phyloP scores from a whole-genome alignment of 805 yeast species.

The Dipodascus geniculatus region DNA sequence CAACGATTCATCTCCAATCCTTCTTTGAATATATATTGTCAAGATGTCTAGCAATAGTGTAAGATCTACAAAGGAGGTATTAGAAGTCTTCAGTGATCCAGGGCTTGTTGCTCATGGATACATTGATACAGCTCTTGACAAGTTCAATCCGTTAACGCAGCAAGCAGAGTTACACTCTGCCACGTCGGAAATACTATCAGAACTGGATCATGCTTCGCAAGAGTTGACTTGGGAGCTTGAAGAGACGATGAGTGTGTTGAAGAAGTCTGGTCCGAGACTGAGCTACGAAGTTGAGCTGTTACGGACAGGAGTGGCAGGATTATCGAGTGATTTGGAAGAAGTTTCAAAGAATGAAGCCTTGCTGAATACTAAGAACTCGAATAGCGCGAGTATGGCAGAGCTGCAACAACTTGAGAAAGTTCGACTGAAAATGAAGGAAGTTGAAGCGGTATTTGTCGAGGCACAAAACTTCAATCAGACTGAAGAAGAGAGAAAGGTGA shows the following conservation, averaged over 20 bases:
- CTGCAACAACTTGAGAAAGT: constrained; percentile 17
- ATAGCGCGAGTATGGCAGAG: constrained; percentile 12
- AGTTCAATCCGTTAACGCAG: constrained; percentile 7
- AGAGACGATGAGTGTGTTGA: constrained; percentile 16
- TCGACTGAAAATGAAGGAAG: constrained; percentile 17
- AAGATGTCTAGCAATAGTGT: not conserved
- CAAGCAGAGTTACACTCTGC: constrained; percentile 19
- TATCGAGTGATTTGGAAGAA: constrained; percentile 14
- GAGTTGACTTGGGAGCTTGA: constrained; percentile 21
- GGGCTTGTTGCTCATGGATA: constrained; percentile 21
- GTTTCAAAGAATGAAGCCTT: constrained; percentile 10
- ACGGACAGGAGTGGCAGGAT: constrained; percentile 18
- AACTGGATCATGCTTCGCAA: constrained; percentile 21
- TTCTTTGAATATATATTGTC: too few species aligned
- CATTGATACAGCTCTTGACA: constrained; percentile 17
- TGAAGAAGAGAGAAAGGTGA: constrained; percentile 21
- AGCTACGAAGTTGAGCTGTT: constrained; percentile 26
- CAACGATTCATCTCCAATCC: too few species aligned
- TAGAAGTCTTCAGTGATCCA: constrained; percentile 16
- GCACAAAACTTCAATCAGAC: constrained; percentile 18
- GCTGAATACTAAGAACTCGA: constrained; percentile 4
- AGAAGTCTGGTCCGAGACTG: constrained; percentile 18
- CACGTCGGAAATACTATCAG: constrained; percentile 21
- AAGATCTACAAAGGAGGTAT: constrained; percentile 16
- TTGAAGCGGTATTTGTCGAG: constrained; percentile 16